phyloP scores from a whole-genome alignment of 805 yeast genomes.

The Jamesozyma lodderae region DNA sequence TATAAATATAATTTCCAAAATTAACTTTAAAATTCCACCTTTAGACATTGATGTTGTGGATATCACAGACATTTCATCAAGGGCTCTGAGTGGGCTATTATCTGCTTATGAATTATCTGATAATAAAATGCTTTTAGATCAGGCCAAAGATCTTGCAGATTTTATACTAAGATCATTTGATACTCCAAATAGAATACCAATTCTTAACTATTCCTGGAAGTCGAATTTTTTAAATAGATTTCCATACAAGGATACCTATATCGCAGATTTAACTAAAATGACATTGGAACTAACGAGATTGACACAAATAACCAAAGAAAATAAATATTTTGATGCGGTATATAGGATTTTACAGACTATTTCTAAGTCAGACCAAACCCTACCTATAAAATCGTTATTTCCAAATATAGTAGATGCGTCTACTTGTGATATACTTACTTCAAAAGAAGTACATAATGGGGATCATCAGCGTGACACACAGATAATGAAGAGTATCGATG shows the following conservation, averaged over 20 bases:
- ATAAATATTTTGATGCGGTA: constrained; percentile 42
- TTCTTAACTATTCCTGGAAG: constrained; percentile 37
- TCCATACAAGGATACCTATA: constrained; percentile 30
- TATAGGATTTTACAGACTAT: constrained; percentile 36
- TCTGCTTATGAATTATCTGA: constrained; percentile 43
- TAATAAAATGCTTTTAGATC: constrained; percentile 27
- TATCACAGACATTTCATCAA: constrained; percentile 33
- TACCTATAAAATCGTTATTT: constrained; percentile 35
- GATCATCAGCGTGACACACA: constrained; percentile 28
- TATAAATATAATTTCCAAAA: constrained; percentile 27
- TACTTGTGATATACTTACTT: constrained; percentile 36
- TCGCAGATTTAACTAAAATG: constrained; percentile 43
- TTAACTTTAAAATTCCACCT: constrained; percentile 36
- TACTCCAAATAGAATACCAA: constrained; percentile 49
- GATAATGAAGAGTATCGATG: constrained; percentile 32
- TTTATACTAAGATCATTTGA: constrained; percentile 47
- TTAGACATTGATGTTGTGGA: constrained; percentile 41
- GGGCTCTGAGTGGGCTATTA: constrained; percentile 45
- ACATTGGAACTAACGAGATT: constrained; percentile 45
- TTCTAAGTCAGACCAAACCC: constrained; percentile 28
- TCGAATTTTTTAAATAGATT: constrained; percentile 31
- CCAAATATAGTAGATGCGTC: constrained; percentile 41
- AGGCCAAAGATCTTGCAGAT: constrained; percentile 41
- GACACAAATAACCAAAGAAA: constrained; percentile 41
- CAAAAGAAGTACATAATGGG: constrained; percentile 27